Conservation (phyloP, 805 yeast genomes). For the Barnettozyma vustinii region DNA sequence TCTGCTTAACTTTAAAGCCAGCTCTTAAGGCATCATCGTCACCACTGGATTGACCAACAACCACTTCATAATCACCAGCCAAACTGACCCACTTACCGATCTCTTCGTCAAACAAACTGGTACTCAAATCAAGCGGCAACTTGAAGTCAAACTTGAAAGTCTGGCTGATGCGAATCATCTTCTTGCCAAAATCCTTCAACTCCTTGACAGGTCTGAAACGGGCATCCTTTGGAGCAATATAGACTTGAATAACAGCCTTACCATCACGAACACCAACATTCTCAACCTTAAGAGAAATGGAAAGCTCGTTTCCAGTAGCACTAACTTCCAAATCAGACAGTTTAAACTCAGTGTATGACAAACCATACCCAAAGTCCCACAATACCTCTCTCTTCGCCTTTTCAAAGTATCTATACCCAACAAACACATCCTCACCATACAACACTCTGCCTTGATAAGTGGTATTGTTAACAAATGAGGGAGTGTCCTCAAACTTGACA, state of each 20-base stretch:
- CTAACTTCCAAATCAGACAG: slow-evolving; percentile 33
- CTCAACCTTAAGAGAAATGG: slow-evolving; percentile 34
- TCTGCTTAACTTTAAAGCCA: neutral
- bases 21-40: slow-evolving; percentile 12
- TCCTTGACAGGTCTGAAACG: slow-evolving; percentile 51
- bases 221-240: slow-evolving; percentile 33
- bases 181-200: slow-evolving; percentile 53
- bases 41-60: slow-evolving; percentile 35
- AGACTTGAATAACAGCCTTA: slow-evolving; percentile 51
- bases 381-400: slow-evolving; percentile 40
- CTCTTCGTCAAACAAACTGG: slow-evolving; percentile 49
- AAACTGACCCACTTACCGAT: slow-evolving; percentile 46
- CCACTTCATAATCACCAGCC: slow-evolving; percentile 43
- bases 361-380: slow-evolving; percentile 60
- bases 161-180: slow-evolving; percentile 40
- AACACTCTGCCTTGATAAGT: slow-evolving; percentile 47
- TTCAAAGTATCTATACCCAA: slow-evolving; percentile 60
- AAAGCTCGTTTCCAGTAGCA: slow-evolving; percentile 22
- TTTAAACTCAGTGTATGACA: slow-evolving; percentile 51
- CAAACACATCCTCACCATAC: slow-evolving; percentile 63
- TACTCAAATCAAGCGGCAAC: slow-evolving; percentile 41
- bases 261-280: slow-evolving; percentile 48
- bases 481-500: slow-evolving; percentile 44
- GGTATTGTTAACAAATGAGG: slow-evolving; percentile 47
- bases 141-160: slow-evolving; percentile 31